Evolutionary conservation across 2,329 filamentous ascomycete genomes (phyloP).

Genomic region (Ambrosiella xylebori): DNA sequence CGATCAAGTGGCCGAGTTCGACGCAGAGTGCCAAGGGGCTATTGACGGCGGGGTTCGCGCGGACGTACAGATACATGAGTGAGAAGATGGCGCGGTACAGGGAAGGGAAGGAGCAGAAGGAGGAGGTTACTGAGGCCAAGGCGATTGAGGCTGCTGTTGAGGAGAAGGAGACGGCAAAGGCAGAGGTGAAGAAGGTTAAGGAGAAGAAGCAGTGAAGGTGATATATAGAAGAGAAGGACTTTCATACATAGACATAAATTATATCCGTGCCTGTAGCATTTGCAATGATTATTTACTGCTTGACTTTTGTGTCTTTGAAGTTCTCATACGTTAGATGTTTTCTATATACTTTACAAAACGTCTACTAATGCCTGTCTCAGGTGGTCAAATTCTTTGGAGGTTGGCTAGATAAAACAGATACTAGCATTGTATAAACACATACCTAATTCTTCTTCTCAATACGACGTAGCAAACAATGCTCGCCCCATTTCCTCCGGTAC

Average conservation of each 20-base stretch:
- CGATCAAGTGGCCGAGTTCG: constrained; percentile 82
- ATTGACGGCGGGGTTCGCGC: constrained; percentile 56
- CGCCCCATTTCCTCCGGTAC: constrained; percentile 63
- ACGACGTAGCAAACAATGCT: constrained; percentile 66
- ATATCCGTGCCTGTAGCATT: not conserved
- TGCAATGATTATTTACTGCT: not conserved
- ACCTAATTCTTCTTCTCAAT: constrained; percentile 19
- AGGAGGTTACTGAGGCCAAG: not conserved
- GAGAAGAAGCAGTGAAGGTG: not conserved
- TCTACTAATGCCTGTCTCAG: too few relatives aligned
- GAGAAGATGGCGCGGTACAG: constrained; percentile 63
- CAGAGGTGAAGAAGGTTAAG: not conserved
- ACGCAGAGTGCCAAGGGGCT: constrained; percentile 73
- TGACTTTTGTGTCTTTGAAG: not conserved
- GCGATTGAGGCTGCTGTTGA: not conserved
- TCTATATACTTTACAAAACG: not conserved
- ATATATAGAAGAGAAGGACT: not conserved
- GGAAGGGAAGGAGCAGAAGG: constrained; percentile 23
- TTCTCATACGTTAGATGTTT: not conserved
- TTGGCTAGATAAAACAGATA: too few relatives aligned
- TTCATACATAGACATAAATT: not conserved
- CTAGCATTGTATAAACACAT: not conserved
- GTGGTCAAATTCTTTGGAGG: too few relatives aligned
- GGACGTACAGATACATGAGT: constrained; percentile 56
- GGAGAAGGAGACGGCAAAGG: not conserved